phyloP scores from a whole-genome alignment of 2,329 filamentous ascomycete species.

The Drechslerella dactyloides region DNA sequence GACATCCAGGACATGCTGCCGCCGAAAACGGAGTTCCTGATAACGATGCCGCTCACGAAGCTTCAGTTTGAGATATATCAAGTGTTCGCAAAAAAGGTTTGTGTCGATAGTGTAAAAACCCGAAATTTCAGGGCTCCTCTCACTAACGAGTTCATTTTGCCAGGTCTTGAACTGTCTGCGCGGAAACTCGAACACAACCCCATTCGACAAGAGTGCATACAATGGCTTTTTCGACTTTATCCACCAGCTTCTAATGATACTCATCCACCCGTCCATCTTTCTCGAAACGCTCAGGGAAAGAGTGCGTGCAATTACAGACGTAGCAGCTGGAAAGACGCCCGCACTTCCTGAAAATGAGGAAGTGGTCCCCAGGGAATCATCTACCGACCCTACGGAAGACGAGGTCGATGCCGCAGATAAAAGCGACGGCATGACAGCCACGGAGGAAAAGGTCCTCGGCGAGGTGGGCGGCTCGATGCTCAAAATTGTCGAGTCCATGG shows the following conservation, averaged over 20 bases:
- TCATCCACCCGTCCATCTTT: constrained; percentile 34
- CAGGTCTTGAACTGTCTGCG: no score
- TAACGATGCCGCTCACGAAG: constrained; percentile 72
- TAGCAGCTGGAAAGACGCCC: no score
- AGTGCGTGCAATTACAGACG: no score
- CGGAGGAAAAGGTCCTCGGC: constrained; percentile 2
- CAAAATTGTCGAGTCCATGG: constrained; percentile 6
- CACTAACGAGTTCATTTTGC: no score
- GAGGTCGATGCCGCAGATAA: no score
- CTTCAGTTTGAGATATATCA: constrained; percentile 71
- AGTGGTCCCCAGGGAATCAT: no score
- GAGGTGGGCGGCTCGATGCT: constrained; percentile 52
- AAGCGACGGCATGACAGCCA: not conserved
- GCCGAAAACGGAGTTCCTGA: constrained; percentile 79
- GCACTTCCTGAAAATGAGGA: no score
- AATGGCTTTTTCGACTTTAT: constrained; percentile 37
- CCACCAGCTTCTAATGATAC: constrained; percentile 18
- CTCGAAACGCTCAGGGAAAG: constrained; percentile 6
- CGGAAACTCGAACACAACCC: no score
- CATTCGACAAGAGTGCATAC: no score
- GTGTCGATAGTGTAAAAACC: no score
- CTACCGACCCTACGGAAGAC: constrained; percentile 2
- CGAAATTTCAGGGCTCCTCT: no score
- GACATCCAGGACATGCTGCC: constrained; percentile 66
- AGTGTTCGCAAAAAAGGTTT: constrained; percentile 24